A percentile compares a stretch with the other conserved stretches of the same genome.
phyloP scores from a whole-genome alignment of 2,329 filamentous ascomycete species.

The Exophiala calicioides region DNA sequence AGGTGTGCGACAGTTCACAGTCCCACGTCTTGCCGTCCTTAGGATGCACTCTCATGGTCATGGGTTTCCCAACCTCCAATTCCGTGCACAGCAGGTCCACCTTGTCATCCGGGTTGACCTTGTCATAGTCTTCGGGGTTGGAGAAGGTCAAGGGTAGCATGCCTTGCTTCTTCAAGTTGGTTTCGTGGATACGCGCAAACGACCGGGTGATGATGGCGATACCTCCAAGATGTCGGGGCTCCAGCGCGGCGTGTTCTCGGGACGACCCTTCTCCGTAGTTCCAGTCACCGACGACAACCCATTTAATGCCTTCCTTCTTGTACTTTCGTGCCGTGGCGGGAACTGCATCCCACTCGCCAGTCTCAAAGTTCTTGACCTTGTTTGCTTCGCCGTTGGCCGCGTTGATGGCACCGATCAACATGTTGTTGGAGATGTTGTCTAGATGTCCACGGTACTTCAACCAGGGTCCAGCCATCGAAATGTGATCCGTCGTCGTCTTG shows the following conservation, averaged over 20 bases:
- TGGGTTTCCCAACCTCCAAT: conserved; percentile 86
- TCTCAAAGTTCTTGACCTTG: conserved; percentile 91
- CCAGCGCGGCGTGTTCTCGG: conserved; percentile 96
- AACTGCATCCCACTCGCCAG: conserved; percentile 80
- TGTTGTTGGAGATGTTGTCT: conserved; percentile 99
- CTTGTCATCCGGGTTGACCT: conserved; percentile 89
- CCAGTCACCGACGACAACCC: conserved; percentile 98
- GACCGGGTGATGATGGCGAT: conserved; percentile 93
- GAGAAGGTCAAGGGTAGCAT: conserved; percentile 98
- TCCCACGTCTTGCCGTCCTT: conserved; percentile 81
- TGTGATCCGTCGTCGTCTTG: conserved; percentile 97
- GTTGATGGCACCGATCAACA: conserved; percentile 97
- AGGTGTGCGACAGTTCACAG: conserved; percentile 85
- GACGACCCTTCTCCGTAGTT: conserved; percentile 99
- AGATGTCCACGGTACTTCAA: conserved; percentile 98
- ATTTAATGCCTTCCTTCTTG: conserved; percentile 94
- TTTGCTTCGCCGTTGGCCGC: conserved; percentile 95
- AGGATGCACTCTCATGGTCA: conserved; percentile 90
- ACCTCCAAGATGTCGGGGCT: conserved; percentile 95
- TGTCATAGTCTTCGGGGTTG: conserved; percentile 95
- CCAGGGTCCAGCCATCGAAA: conserved; percentile 96
- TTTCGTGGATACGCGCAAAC: conserved; percentile 99
- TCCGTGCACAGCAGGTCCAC: conserved; percentile 87
- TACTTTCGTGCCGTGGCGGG: conserved; percentile 95
- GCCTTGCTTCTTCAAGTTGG: conserved; percentile 99